Evolutionary conservation across 306 rosid species (phyloP), one percentile per base, ranked within the genome.

Genomic region (Vachellia pachyceras): DNA sequence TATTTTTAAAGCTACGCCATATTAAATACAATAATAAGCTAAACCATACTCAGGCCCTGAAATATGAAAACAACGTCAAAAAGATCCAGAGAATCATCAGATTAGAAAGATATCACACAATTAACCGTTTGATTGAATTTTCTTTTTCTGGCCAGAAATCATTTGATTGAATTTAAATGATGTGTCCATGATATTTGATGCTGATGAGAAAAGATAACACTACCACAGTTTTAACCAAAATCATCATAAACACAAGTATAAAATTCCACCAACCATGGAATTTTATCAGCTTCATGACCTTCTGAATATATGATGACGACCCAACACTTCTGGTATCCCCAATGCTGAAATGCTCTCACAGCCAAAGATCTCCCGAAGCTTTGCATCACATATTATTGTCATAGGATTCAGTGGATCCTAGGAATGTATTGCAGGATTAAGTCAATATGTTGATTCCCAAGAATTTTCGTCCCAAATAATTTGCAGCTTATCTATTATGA

Each of bases 281-380:
- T 67, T 69, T 29, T 68, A 89, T 79, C 81, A 80, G 83, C 88
- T 82, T 86, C 89, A 90, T 77, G 93, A 84, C 85, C 90, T 89
- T 79, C 95, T 86, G 88, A 80, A 80, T 78, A 93, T 87, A 85
- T 93, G 98, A 82, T 84, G 90, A 63, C 91, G 89, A 37, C 85
- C 84, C 87, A 93, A 85, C 66, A 90, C 92, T 83, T 91, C 94
- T 8, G 92, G 92, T 75, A 93, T 91, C 80, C 94, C 94, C 82
- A 88, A 75, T 13, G 97, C 92, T 46, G 91, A 82, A 79, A 93
- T 93, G 86, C 93, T 93, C 72, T 85, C 92, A 79, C 93, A 90
- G 84, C 97, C 94, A 60, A 93, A 91, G 73, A 93, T 84, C 84
- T 91, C 97, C 73, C 84, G 94, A 79, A 91, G 94, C 88, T 90